These are phyloP conservation scores for Tolypocladium ophioglossoides DNA, from an alignment of 2,329 filamentous ascomycete genomes.

Conservation along the genomic window DNA sequence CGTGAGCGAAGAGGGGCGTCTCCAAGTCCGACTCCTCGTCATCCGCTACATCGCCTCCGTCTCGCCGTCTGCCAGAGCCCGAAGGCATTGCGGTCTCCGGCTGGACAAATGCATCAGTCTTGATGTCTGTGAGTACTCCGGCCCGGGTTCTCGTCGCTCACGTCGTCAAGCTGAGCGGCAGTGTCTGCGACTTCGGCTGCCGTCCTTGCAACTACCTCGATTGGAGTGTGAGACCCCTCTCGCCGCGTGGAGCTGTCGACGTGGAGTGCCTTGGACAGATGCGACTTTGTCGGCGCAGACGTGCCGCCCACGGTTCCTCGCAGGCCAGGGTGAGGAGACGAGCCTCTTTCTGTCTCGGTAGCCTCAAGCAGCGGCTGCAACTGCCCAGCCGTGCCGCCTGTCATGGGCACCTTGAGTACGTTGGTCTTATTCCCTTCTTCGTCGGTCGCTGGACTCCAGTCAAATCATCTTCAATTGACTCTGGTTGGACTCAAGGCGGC, in stretches of 20 bases:
- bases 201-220: slow-evolving; percentile 28
- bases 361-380: slow-evolving; percentile 3
- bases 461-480: neutral
- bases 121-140: slow-evolving; percentile 6
- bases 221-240: slow-evolving; percentile 24
- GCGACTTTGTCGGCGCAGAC: slow-evolving; percentile 1
- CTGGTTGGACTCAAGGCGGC: slow-evolving; percentile 8
- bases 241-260: neutral
- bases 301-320: neutral
- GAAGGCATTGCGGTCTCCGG: slow-evolving; percentile 2
- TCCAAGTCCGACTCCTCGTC: slow-evolving; percentile 10
- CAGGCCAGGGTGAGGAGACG: neutral
- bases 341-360: slow-evolving; percentile 1
- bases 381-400: neutral
- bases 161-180: slow-evolving; percentile 25
- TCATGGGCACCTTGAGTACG: slow-evolving; percentile 9
- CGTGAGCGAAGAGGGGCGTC: slow-evolving; percentile 36
- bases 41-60: slow-evolving; percentile 4
- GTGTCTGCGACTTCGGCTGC: slow-evolving; percentile 34
- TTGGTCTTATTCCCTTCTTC: slow-evolving; percentile 7
- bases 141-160: slow-evolving; percentile 5
- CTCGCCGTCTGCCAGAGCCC: neutral
- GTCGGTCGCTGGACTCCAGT: slow-evolving; percentile 2
- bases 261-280: slow-evolving; percentile 14
- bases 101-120: slow-evolving; percentile 9